These are phyloP conservation scores for Neoboletus magnificus DNA, from an alignment of 768 basidiomycete genomes.

Conservation along the genomic window DNA sequence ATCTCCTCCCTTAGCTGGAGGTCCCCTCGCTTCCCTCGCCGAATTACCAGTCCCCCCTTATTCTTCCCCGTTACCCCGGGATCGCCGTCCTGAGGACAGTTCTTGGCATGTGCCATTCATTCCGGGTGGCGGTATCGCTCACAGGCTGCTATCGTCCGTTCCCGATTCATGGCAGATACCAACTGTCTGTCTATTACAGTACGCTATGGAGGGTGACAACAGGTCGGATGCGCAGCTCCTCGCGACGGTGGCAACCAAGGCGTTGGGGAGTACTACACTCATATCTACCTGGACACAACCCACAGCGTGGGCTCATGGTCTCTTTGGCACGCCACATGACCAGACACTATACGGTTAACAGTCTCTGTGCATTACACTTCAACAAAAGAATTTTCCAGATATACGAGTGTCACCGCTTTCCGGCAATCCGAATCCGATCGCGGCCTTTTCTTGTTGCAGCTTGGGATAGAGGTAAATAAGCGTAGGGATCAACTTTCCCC, in stretches of 20 bases:
- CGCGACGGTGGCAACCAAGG: conserved; percentile 51
- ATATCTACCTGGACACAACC: conserved; percentile 55
- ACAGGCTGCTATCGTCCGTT: conserved; percentile 60
- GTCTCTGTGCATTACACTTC: background rate
- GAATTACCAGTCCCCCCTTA: conserved; percentile 53
- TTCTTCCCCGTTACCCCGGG: conserved; percentile 44
- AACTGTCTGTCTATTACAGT: conserved; percentile 61
- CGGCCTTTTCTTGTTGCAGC: conserved; percentile 64
- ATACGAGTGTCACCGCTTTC: conserved; percentile 47
- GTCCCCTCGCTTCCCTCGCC: conserved; percentile 42
- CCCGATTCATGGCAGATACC: conserved; percentile 50
- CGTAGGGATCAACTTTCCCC: conserved; percentile 85
- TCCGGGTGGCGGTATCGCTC: conserved; percentile 73
- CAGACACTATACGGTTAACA: conserved; percentile 65
- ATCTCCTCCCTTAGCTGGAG: conserved; percentile 43
- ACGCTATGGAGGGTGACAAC: conserved; percentile 83
- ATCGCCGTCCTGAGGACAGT: conserved; percentile 24
- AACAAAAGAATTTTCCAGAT: background rate
- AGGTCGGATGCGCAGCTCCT: conserved; percentile 63
- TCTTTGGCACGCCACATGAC: conserved; percentile 74
- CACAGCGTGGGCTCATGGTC: conserved; percentile 53
- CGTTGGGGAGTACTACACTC: conserved; percentile 37
- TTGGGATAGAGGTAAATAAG: conserved; percentile 82
- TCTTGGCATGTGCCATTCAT: conserved; percentile 59
- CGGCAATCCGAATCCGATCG: conserved; percentile 54